phyloP scores from a whole-genome alignment of 345 rosid genomes.

The Dipteronia sinensis region DNA sequence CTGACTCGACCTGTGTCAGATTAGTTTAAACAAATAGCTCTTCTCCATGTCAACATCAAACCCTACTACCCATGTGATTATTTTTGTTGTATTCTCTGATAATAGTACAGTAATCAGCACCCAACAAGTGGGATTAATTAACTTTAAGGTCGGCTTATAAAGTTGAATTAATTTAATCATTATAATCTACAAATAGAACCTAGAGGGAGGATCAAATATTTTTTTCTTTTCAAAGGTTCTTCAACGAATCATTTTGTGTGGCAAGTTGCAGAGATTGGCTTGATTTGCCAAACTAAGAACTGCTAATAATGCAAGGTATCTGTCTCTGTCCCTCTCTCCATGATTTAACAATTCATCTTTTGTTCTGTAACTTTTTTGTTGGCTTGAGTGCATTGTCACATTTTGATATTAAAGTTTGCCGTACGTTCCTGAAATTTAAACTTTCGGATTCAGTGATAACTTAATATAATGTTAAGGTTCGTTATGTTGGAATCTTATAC shows the following conservation, averaged over 20 bases:
- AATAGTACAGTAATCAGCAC: constrained; percentile 24
- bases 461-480: too few species aligned
- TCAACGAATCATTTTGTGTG: constrained; percentile 2
- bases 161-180: constrained; percentile 6
- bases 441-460: too few species aligned
- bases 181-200: constrained; percentile 9
- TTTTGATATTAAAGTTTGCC: too few species aligned
- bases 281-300: background rate
- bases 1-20: too few species aligned
- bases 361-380: background rate
- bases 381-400: background rate
- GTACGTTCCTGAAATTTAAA: too few species aligned
- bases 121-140: constrained; percentile 33
- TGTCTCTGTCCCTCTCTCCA: background rate
- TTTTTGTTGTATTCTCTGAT: constrained; percentile 15
- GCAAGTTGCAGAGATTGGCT: constrained; percentile 14
- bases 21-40: background rate
- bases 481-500: too few species aligned
- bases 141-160: constrained; percentile 32
- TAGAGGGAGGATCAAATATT: background rate
- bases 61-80: constrained; percentile 20
- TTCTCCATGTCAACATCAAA: constrained; percentile 13
- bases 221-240: constrained; percentile 18
- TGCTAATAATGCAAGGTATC: constrained; percentile 2
- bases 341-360: background rate